These are phyloP conservation scores for Lactarius sanguifluus DNA, from an alignment of 768 basidiomycete genomes.

Conservation along the genomic window DNA sequence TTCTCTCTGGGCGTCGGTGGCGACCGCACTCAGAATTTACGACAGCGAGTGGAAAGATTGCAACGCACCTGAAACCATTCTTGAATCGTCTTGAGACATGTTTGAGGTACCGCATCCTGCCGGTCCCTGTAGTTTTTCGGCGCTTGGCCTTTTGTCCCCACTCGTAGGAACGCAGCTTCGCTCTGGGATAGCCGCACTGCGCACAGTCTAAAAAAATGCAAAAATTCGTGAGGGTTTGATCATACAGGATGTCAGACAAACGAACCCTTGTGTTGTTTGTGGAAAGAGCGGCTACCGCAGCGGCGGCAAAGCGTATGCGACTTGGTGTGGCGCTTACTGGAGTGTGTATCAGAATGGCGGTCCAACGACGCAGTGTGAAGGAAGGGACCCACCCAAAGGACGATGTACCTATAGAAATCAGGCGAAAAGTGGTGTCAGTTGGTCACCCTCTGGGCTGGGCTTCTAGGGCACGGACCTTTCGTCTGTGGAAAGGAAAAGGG, in stretches of 20 bases:
- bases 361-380: neutral
- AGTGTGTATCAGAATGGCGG: constrained; percentile 13
- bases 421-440: constrained; percentile 24
- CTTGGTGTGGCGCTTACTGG: constrained; percentile 95
- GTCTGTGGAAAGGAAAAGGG: constrained; percentile 49
- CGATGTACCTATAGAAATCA: constrained; percentile 74
- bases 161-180: constrained; percentile 93
- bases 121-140: constrained; percentile 98
- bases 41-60: constrained; percentile 1
- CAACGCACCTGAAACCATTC: constrained; percentile 88
- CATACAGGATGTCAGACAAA: constrained; percentile 18
- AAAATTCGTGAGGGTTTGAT: neutral
- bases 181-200: constrained; percentile 94
- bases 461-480: constrained; percentile 59
- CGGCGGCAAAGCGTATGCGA: constrained; percentile 97
- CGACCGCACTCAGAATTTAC: neutral
- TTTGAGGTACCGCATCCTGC: constrained; percentile 93
- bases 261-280: constrained; percentile 97
- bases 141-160: constrained; percentile 99
- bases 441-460: constrained; percentile 2
- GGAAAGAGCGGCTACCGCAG: constrained; percentile 94
- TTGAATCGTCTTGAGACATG: constrained; percentile 93
- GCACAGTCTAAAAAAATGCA: constrained; percentile 65
- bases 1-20: constrained; percentile 63
- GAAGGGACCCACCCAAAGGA: constrained; percentile 79